phyloP scores from a whole-genome alignment of 2,329 filamentous ascomycete species.

The Magnaporthiopsis poae region DNA sequence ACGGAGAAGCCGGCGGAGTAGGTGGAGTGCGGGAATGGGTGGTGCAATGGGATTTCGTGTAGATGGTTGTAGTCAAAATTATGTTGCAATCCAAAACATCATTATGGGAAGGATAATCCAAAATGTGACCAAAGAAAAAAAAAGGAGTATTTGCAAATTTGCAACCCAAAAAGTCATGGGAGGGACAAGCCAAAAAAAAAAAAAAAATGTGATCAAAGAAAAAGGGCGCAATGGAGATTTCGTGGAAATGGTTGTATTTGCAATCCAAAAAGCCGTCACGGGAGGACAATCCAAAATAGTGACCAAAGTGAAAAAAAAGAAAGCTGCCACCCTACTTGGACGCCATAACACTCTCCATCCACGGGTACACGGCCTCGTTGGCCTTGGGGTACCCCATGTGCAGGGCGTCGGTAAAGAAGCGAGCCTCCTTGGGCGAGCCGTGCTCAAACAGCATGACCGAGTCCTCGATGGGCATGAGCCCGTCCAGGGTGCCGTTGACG shows the following conservation, averaged over 20 bases:
- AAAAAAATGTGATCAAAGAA: background rate
- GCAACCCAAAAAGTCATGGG: too few species aligned
- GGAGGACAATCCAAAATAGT: background rate
- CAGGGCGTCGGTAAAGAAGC: slow-evolving; percentile 50
- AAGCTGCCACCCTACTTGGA: slow-evolving; percentile 11
- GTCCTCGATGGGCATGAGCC: slow-evolving; percentile 59
- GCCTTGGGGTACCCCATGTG: slow-evolving; percentile 61
- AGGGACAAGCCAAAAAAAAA: background rate
- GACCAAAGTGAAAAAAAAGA: too few species aligned
- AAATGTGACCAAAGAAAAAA: too few species aligned
- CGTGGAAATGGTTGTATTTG: too few species aligned
- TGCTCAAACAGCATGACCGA: slow-evolving; percentile 55
- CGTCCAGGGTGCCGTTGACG: slow-evolving; percentile 54
- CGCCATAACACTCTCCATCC: slow-evolving; percentile 48
- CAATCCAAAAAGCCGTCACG: too few species aligned
- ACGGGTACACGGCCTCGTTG: slow-evolving; percentile 47
- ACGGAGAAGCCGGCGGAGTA: slow-evolving; percentile 26
- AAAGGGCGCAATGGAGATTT: too few species aligned
- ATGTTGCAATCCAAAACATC: too few species aligned
- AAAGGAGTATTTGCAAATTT: too few species aligned
- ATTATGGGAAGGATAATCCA: background rate
- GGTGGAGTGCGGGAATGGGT: background rate
- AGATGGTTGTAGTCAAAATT: too few species aligned
- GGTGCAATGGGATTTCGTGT: too few species aligned
- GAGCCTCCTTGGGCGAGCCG: slow-evolving; percentile 54